Evolutionary conservation across 495 filamentous ascomycete genomes (phyloP).

Genomic region (Acidiella bohemica): DNA sequence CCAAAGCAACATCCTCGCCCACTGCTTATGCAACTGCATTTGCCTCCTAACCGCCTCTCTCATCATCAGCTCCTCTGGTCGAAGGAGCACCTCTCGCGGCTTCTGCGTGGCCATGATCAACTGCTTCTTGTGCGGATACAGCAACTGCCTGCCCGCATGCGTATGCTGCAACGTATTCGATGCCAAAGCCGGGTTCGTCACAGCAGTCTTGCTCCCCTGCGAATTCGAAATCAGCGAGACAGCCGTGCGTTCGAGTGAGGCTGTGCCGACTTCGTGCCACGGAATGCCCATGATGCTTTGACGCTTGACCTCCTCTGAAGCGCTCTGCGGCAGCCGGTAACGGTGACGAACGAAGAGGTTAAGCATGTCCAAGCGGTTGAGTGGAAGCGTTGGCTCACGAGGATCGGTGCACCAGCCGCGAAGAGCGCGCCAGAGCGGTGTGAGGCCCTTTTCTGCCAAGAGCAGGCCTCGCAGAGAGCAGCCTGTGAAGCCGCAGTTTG

Average conservation of each 20-base stretch:
- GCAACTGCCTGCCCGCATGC: constrained; percentile 2
- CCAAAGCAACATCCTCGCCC: constrained; percentile 39
- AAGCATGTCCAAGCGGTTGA: constrained; percentile 31
- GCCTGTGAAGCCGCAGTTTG: constrained; percentile 20
- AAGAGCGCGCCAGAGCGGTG: constrained; percentile 37
- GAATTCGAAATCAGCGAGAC: constrained; percentile 1
- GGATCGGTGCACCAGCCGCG: constrained; percentile 19
- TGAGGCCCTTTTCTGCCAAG: constrained; percentile 44
- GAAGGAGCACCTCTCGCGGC: constrained; percentile 29
- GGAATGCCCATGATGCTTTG: constrained; percentile 36
- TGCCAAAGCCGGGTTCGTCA: not conserved
- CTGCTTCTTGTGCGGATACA: constrained; percentile 33
- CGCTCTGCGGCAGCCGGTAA: constrained; percentile 5
- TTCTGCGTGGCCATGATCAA: constrained; percentile 29
- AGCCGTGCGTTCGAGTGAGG: constrained; percentile 11
- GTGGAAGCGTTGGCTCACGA: constrained; percentile 25
- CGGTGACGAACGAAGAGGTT: constrained; percentile 33
- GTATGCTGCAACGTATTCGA: not conserved
- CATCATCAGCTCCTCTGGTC: constrained; percentile 44
- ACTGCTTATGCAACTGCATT: constrained; percentile 33
- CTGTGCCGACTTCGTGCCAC: constrained; percentile 33
- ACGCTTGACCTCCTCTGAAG: constrained; percentile 8
- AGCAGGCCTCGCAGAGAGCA: constrained; percentile 38
- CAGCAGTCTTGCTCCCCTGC: not conserved
- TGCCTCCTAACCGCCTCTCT: constrained; percentile 36